Conservation (phyloP, 176 grass and related monocot species). For the Luzula sylvatica region DNA sequence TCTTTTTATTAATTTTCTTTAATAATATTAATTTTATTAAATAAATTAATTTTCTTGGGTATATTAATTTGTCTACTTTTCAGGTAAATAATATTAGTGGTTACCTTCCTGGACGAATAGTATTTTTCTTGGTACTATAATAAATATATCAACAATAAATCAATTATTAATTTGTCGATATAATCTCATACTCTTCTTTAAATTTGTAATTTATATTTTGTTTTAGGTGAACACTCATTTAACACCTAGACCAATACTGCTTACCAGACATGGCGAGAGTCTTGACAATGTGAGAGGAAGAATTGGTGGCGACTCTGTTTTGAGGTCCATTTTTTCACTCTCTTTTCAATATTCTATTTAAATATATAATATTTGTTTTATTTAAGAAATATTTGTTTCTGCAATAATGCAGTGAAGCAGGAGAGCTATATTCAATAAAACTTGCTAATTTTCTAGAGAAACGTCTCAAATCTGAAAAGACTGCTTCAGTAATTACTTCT, state of each 20-base stretch:
- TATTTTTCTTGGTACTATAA: slow-evolving; percentile 86
- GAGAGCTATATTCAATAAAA: slow-evolving; percentile 76
- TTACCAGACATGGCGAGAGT: slow-evolving; percentile 96
- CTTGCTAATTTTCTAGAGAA: slow-evolving; percentile 93
- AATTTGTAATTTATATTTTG: slow-evolving; percentile 11
- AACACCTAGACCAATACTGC: slow-evolving; percentile 87
- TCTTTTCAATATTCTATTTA: too few species aligned
- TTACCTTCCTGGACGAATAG: slow-evolving; percentile 91
- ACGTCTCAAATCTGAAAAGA: slow-evolving; percentile 79
- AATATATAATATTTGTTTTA: not conserved
- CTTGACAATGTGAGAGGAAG: slow-evolving; percentile 86
- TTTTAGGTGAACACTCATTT: slow-evolving; percentile 97
- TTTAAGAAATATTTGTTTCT: slow-evolving; percentile 2
- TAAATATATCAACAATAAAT: slow-evolving; percentile 9
- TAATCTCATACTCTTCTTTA: not conserved
- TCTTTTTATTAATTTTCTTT: not conserved
- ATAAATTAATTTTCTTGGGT: slow-evolving; percentile 14
- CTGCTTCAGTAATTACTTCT: slow-evolving; percentile 69
- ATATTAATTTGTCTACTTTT: slow-evolving; percentile 17
- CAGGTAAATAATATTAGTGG: slow-evolving; percentile 96
- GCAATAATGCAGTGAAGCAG: slow-evolving; percentile 48
- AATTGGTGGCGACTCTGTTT: slow-evolving; percentile 81
- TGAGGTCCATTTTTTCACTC: slow-evolving; percentile 43
- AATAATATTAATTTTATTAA: not conserved
- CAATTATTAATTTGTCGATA: not conserved